A percentile compares a stretch with the other conserved stretches of the same genome.
phyloP scores from a whole-genome alignment of 768 basidiomycete genomes.

The Krasilnikovozyma curviuscula region DNA sequence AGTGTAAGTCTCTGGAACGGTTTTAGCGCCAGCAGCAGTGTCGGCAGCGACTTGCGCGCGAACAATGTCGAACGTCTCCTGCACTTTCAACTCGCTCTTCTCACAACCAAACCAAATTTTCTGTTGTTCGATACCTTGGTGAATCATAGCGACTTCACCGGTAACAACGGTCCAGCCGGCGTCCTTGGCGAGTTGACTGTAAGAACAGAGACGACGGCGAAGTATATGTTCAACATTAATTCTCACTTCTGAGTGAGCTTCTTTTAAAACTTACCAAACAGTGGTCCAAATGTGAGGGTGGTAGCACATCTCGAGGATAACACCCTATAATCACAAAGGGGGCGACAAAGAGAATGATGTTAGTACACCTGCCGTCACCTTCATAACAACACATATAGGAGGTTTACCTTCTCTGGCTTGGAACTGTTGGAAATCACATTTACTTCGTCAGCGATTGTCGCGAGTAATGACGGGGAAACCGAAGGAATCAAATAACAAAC shows the following conservation, averaged over 20 bases:
- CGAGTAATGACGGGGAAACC: too few relatives aligned
- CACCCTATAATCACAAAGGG: too few relatives aligned
- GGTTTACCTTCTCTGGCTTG: constrained; percentile 18
- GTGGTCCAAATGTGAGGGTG: constrained; percentile 15
- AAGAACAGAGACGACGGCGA: too few relatives aligned
- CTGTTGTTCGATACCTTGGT: constrained; percentile 19
- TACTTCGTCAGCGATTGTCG: not conserved
- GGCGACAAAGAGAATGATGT: too few relatives aligned
- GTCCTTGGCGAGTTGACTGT: constrained; percentile 12
- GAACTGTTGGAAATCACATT: not conserved
- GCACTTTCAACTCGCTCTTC: constrained; percentile 14
- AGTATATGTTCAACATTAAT: too few relatives aligned
- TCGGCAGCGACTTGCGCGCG: constrained; percentile 16
- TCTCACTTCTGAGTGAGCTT: too few relatives aligned
- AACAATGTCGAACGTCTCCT: constrained; percentile 15
- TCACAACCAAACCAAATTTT: constrained; percentile 16
- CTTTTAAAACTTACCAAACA: too few relatives aligned
- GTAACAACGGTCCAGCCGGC: constrained; percentile 16
- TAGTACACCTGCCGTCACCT: too few relatives aligned
- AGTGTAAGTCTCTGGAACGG: too few relatives aligned
- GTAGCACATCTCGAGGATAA: constrained; percentile 19
- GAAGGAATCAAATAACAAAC: too few relatives aligned
- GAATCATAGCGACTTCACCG: constrained; percentile 17
- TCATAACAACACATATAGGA: too few relatives aligned
- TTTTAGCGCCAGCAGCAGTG: constrained; percentile 12